Percentiles rank a stretch among this genome's conserved stretches.
Conservation (phyloP, 2,329 filamentous ascomycete species). For the Graphilbum fragrans region DNA sequence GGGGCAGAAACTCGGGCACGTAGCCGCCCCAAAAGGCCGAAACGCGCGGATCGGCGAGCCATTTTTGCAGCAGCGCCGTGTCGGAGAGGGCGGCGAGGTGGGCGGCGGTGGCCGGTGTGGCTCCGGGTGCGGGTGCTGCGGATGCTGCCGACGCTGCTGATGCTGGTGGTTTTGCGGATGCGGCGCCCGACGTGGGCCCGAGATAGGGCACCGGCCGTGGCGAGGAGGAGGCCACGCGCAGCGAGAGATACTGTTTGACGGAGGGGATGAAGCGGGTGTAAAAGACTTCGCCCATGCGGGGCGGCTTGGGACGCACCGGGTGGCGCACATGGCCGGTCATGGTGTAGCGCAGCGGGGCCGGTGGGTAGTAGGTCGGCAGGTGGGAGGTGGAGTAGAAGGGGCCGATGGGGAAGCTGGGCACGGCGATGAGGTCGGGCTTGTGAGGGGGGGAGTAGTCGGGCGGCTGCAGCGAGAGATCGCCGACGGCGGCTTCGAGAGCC, state of each 20-base stretch:
- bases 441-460: background rate
- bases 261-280: slow-evolving; percentile 82
- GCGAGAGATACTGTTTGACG: slow-evolving; percentile 72
- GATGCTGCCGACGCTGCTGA: too few species aligned
- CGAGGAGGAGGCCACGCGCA: slow-evolving; percentile 69
- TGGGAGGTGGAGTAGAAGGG: slow-evolving; percentile 77
- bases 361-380: slow-evolving; percentile 83
- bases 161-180: too few species aligned
- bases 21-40: slow-evolving; percentile 71
- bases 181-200: slow-evolving; percentile 40
- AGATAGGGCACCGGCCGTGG: slow-evolving; percentile 49
- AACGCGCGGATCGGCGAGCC: slow-evolving; percentile 82
- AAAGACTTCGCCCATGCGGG: slow-evolving; percentile 80
- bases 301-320: slow-evolving; percentile 76
- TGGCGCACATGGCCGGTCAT: slow-evolving; percentile 71
- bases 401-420: slow-evolving; percentile 35
- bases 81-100: slow-evolving; percentile 37
- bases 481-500: slow-evolving; percentile 10
- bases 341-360: slow-evolving; percentile 68
- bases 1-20: slow-evolving; percentile 53
- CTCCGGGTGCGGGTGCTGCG: slow-evolving; percentile 21
- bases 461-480: slow-evolving; percentile 18
- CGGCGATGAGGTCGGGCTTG: slow-evolving; percentile 16
- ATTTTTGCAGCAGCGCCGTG: slow-evolving; percentile 56
- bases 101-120: slow-evolving; percentile 14